Evolutionary conservation across 768 basidiomycete genomes (phyloP), one percentile per base, ranked within the genome.

Genomic region (Cyclocybe cylindracea): DNA sequence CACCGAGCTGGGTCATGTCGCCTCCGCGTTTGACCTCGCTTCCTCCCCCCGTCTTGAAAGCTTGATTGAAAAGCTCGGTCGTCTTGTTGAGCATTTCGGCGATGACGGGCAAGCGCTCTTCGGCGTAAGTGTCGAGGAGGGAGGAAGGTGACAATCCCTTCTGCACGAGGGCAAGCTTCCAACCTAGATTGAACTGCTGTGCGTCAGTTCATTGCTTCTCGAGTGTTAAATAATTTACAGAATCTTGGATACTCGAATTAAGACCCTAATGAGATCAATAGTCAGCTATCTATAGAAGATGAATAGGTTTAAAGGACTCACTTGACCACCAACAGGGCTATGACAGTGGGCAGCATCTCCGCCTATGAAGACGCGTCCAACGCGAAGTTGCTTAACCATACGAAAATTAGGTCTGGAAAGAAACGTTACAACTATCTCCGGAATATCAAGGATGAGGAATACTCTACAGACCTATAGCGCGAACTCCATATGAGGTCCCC

Each of bases 1-100:
- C 66, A 3, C 78, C 78, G 16, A 81, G 72, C 63, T 78, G 75
- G 13, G 64, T 59, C 5, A 78, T 52, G 2, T 62, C 56, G 3
- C 60, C 58, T 2, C 52, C 53, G 11, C 62, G 58, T 6, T 61
- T 50, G 60, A 60, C 63, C 61, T 66, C 6, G 44, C 43, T n/a
- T 59, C 55, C 13, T 31, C 56, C 33, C 56, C 59, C 10, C 11
- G 46, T 5, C 37, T 38, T 7, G 45, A 33, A 57, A 58, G 10
- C 5, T 31, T 32, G 4, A 48, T 54, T 51, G 24, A 64, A 46
- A 7, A 67, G 44, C n/a, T 59, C 43, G 2, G 58, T 61, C 4
- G 68, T 64, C 14, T 62, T 61, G 39, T 68, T 47, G 13, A 72
- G 70, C 67, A 73, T 70, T 39, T 69, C 69, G 1, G 66, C 62